Base-by-base conservation (phyloP, 352 stramenopile genomes). In the Phytophthora europaea region DNA sequence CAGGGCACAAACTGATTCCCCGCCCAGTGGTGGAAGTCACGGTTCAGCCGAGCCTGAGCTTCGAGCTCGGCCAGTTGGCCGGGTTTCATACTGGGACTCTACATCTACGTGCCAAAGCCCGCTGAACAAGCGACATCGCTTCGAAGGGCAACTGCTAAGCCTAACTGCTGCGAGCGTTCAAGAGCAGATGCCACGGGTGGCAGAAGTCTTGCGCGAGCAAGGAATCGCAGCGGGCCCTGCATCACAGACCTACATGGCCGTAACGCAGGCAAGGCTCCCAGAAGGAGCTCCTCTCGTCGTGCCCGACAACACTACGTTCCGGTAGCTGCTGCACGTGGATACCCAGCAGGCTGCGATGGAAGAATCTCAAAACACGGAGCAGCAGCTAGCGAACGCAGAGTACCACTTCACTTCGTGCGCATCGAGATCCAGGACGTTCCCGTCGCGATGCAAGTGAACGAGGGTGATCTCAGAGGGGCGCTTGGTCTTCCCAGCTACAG, bases 81-180 rank as follows among this genome's bases (percentile, higher is more conserved):
- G n/a, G 26, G 26, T 31, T 31, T 31, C 26, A 31, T 31, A 31
- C 26, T 31, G 26, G 26, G 6, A 31, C 26, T 31, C 3, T 31
- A 31, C 26, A 31, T 69, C 13, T 74, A 69, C 45, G 53, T 74
- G 3, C 60, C 45, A 2, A 65, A 65, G 67, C 59, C 54, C 1
- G 59, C 40, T 3, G 56, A 26, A 20, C 38, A 58, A 31, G 26
- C 26, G 4, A 31, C 16, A 6, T 58, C 31, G 4, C 34, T 61
- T 12, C 22, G 65, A 16, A 28, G 54, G 9, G 57, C 57, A n/a
- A n/a, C n/a, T n/a, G n/a, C n/a, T n/a, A n/a, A n/a, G n/a, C n/a
- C n/a, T n/a, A 8, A 61, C 7, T 60, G 59, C 60, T 51, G 31
- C 59, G 0, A 40, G 59, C 10, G 55, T 74, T 16, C 20, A 63